Evolutionary conservation across 108 stramenopile species (phyloP), one percentile per base, ranked within the genome.

Genomic region (Nitzschia palea): DNA sequence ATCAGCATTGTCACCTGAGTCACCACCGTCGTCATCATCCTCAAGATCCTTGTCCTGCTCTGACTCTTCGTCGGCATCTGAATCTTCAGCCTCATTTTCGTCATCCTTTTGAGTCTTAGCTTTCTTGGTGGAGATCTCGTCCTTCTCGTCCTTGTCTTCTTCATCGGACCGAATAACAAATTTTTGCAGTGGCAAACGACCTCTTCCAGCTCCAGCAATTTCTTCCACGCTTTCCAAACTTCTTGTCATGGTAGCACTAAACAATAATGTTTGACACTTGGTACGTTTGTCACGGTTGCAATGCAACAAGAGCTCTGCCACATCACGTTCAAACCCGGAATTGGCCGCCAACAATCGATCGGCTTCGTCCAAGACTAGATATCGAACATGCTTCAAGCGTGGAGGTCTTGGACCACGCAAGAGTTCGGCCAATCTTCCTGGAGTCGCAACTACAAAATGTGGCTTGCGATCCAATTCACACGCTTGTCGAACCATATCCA

Each of bases 361-460:
- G 1, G 98, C 98, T 73, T 99, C 98, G 62, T 99, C 98, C 57
- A 99, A 76, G 12, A 99, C 97, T 35, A 99, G 67, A 68, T 80
- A 96, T 32, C 72, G 77, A 5, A 90, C 80, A 53, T 94, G 92
- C 28, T 72, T 71, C 29, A 89, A 73, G 27, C 40, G 51, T 0
- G 86, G 86, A 10, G 86, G 86, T 55, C 81, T 84, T 4, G 93
- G 93, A 23, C 84, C 88, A 6, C 91, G 83, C 28, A 98, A 68
- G n/a, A 97, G 74, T 31, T 86, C 83, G 2, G 88, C 92, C 69
- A 98, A 73, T 50, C 98, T 74, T 29, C 98, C 98, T 14, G 97
- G 97, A 12, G 98, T 99, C 4, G 90, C 98, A 17, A 99, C 96
- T 27, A 93, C 80, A 65, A 99, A 84, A 68, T 99, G 97, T 0